Evolutionary conservation across 2,329 filamentous ascomycete species (phyloP).

Genomic region (Raffaelea ambrosiae): DNA sequence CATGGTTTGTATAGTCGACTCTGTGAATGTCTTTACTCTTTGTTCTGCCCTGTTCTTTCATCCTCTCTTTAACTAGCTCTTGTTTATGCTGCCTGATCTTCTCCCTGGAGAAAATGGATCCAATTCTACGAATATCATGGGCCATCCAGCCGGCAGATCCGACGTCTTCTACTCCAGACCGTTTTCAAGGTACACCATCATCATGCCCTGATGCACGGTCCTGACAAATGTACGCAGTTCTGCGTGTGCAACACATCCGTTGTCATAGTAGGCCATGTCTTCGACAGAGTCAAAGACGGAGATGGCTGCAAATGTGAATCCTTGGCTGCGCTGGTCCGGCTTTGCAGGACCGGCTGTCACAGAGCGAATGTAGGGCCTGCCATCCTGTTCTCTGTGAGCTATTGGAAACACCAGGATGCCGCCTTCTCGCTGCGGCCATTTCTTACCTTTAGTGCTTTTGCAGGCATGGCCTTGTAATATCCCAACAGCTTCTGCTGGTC

Average conservation of each 20-base stretch:
- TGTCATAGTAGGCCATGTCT: conserved; percentile 56
- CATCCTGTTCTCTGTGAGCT: conserved; percentile 34
- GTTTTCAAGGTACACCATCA: conserved; percentile 44
- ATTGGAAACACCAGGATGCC: background rate
- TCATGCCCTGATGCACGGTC: conserved; percentile 25
- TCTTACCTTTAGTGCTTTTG: conserved; percentile 22
- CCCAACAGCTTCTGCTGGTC: conserved; percentile 21
- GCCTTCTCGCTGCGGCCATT: background rate
- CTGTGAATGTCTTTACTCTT: background rate
- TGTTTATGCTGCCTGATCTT: too few species aligned
- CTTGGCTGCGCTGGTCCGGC: conserved; percentile 46
- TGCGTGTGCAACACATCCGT: conserved; percentile 24
- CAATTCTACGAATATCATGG: too few species aligned
- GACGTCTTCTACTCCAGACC: background rate
- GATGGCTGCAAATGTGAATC: conserved; percentile 48
- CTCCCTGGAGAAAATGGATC: too few species aligned
- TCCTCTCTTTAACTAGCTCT: background rate
- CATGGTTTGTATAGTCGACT: background rate
- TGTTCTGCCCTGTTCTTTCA: background rate
- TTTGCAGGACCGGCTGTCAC: conserved; percentile 39
- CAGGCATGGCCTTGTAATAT: conserved; percentile 23
- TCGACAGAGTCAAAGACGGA: conserved; percentile 47
- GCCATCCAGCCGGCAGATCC: too few species aligned
- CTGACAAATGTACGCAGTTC: conserved; percentile 23
- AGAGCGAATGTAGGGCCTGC: conserved; percentile 50